Percentiles rank a stretch among this genome's conserved stretches.
These are phyloP conservation scores for Rhodotorula sp. DNA, from an alignment of 1,284 basidiomycete species.

Conservation along the genomic window DNA sequence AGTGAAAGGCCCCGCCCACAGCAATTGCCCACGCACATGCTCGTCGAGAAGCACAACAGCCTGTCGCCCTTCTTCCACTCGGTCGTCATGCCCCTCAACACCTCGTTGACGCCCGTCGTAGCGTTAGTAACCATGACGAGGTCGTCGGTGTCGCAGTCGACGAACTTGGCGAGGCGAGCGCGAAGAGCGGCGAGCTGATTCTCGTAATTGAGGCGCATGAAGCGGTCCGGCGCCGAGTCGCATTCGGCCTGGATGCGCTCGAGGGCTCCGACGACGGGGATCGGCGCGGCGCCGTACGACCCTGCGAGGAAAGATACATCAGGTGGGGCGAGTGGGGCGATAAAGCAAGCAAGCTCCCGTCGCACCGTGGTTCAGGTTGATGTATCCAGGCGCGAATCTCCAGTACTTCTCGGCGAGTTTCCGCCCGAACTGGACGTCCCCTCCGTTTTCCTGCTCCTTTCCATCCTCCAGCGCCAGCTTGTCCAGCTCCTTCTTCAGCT, in stretches of 20 bases:
- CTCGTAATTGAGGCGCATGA: slow-evolving; percentile 32
- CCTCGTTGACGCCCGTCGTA: slow-evolving; percentile 47
- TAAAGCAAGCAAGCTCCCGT: background rate
- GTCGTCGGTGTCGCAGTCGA: slow-evolving; percentile 40
- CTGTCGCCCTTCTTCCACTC: slow-evolving; percentile 45
- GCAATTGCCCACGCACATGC: slow-evolving; percentile 29
- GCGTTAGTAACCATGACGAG: slow-evolving; percentile 48
- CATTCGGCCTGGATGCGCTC: slow-evolving; percentile 15
- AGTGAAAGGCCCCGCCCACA: too few relatives aligned
- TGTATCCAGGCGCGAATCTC: slow-evolving; percentile 42
- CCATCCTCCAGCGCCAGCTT: slow-evolving; percentile 35
- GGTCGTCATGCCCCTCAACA: slow-evolving; percentile 42
- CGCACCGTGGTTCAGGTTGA: slow-evolving; percentile 40
- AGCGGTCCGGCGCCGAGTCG: slow-evolving; percentile 33
- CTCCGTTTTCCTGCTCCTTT: slow-evolving; percentile 46
- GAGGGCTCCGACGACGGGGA: slow-evolving; percentile 21
- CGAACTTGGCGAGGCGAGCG: slow-evolving; percentile 24
- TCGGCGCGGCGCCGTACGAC: slow-evolving; percentile 33
- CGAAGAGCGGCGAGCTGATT: slow-evolving; percentile 17
- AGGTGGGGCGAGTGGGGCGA: too few relatives aligned
- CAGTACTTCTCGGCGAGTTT: slow-evolving; percentile 45
- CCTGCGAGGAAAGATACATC: slow-evolving; percentile 3
- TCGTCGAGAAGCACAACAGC: slow-evolving; percentile 39
- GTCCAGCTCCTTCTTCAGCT: slow-evolving; percentile 48
- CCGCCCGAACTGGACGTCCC: slow-evolving; percentile 33